A percentile compares a stretch with the other conserved stretches of the same genome.
These are phyloP conservation scores for Phytophthora sp. DNA, from an alignment of 352 stramenopile species.

Conservation along the genomic window DNA sequence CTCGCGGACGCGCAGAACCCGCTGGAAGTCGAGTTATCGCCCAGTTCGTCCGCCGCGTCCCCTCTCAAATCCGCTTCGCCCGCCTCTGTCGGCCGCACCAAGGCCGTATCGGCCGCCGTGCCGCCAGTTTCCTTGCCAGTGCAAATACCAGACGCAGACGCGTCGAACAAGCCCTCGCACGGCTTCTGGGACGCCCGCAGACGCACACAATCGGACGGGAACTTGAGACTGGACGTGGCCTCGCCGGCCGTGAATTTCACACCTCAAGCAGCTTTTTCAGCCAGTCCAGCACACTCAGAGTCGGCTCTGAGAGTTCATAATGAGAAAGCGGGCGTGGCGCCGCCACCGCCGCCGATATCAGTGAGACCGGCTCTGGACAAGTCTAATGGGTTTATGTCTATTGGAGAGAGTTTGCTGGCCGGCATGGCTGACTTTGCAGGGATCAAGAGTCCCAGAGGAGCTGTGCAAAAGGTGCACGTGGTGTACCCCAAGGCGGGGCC, in stretches of 20 bases:
- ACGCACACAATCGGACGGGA: constrained; percentile 61
- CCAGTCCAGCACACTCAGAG: constrained; percentile 33
- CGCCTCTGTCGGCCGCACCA: constrained; percentile 12
- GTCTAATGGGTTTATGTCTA: constrained; percentile 44
- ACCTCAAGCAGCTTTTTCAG: constrained; percentile 6
- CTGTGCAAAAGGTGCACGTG: constrained; percentile 42
- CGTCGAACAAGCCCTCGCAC: background rate
- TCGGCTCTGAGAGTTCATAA: constrained; percentile 23
- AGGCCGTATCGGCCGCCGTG: constrained; percentile 21
- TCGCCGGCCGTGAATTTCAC: constrained; percentile 2
- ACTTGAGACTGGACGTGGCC: constrained; percentile 30
- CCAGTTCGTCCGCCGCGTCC: background rate
- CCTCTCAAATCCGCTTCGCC: constrained; percentile 6
- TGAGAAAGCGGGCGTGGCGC: constrained; percentile 2
- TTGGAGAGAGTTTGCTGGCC: constrained; percentile 57
- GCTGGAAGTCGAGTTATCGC: constrained; percentile 35
- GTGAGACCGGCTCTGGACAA: constrained; percentile 26
- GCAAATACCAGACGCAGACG: constrained; percentile 6
- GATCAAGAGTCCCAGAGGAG: constrained; percentile 28
- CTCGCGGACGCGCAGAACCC: background rate
- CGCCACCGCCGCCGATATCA: constrained; percentile 24
- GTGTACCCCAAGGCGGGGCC: constrained; percentile 56
- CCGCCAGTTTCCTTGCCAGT: background rate
- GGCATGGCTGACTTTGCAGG: constrained; percentile 36
- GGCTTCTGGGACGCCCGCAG: constrained; percentile 33